Base-by-base conservation (phyloP, 192 early-diverging fungal species). In the Rhizophagus prolifer region DNA sequence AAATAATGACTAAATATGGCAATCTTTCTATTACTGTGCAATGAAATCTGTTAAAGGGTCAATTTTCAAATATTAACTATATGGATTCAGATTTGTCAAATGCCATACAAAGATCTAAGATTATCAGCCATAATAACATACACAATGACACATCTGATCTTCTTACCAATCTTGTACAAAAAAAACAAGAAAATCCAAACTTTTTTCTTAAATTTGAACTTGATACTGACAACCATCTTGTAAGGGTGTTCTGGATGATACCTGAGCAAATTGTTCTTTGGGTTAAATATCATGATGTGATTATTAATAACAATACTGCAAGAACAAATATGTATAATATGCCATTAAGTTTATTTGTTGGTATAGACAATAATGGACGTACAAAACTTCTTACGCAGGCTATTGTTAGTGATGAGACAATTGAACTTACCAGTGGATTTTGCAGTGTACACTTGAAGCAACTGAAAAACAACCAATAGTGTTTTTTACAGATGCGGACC, bases 241-340 rank as follows among this genome's bases (percentile, higher is more conserved):
- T 13, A 8, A 2, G 2, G 30, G 16, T 77, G 0, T 28, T 77
- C 21, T 77, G 67, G 76, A 70, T 77, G 66, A 36, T 19, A 1
- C 67, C 47, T 31, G 28, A 30, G 13, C 76, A 77, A 50, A 1
- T 30, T 26, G 21, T 58, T 0, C 76, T 77, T 7, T 77, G 70
- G 25, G 26, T n/a, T 21, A 62, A 58, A 21, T 77, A 77, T 38
- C 38, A 59, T 34, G 79, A 79, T 54, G 9, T 75, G 2, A 46
- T 79, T 0, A 3, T 75, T 4, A 75, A 58, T 38, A 36, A 79
- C 44, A 70, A 74, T 36, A 79, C 59, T 0, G 44, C 58, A 9
- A 60, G 9, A 19, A 70, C 67, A 2, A 77, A 77, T 58, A 25
- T 23, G 6, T 70, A 70, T 12, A 26, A 23, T 16, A 77, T 77